Evolutionary conservation across 352 stramenopile species (phyloP).

Genomic region (Phytophthora multivora): DNA sequence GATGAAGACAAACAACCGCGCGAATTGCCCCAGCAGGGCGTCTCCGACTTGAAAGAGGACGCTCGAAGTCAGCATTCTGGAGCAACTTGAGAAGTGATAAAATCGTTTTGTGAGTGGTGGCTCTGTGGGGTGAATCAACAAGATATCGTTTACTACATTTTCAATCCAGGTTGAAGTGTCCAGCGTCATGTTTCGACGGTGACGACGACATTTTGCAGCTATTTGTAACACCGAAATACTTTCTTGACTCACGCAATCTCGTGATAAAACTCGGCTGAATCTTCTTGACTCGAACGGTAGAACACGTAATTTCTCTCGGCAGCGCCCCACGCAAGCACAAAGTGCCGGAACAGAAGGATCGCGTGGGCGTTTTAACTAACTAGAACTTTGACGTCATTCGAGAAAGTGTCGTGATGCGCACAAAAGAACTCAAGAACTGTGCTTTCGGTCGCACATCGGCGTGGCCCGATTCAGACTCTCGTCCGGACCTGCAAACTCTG

Average conservation of each 20-base stretch:
- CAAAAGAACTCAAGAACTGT: constrained; percentile 16
- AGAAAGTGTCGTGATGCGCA: constrained; percentile 3
- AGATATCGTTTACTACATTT: constrained; percentile 7
- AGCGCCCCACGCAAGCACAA: constrained; percentile 7
- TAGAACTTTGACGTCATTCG: background rate
- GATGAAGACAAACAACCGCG: constrained; percentile 10
- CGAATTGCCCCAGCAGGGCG: constrained; percentile 14
- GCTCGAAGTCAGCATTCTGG: background rate
- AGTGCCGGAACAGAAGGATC: background rate
- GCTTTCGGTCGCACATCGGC: constrained; percentile 19
- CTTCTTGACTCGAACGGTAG: background rate
- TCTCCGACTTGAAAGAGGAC: constrained; percentile 13
- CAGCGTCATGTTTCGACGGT: background rate
- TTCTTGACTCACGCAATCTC: constrained; percentile 10
- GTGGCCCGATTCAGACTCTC: constrained; percentile 23
- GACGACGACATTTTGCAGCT: background rate
- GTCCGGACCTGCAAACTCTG: constrained; percentile 34
- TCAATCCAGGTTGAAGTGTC: constrained; percentile 3
- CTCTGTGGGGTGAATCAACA: constrained; percentile 20
- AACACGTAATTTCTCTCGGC: constrained; percentile 1
- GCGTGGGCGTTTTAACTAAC: background rate
- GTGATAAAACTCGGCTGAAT: background rate
- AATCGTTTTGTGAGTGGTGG: too few species aligned
- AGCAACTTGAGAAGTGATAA: constrained; percentile 5
- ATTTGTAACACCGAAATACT: too few species aligned